These are phyloP conservation scores for Yamagishiella unicocca DNA, from an alignment of 139 green algal genomes.

Conservation along the genomic window DNA sequence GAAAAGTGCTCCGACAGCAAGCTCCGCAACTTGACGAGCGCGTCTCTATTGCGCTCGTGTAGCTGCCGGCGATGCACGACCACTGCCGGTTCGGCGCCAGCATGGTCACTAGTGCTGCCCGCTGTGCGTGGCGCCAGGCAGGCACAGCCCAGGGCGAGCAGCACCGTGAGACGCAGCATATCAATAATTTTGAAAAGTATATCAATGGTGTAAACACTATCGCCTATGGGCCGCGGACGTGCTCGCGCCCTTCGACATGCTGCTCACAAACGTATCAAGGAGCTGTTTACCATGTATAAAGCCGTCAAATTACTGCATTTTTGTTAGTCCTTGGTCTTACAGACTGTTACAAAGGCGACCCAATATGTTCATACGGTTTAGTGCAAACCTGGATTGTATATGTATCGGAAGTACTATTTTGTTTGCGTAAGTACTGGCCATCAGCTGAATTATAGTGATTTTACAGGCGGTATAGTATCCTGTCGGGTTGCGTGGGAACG, in stretches of 20 bases:
- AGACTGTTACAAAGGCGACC: too few species aligned
- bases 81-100: background rate
- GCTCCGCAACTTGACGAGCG: background rate
- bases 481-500: too few species aligned
- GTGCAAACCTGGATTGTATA: background rate
- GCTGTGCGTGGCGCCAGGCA: background rate
- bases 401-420: background rate
- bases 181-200: background rate
- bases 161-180: background rate
- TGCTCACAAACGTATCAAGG: too few species aligned
- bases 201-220: background rate
- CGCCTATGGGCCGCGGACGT: too few species aligned
- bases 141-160: background rate
- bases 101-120: background rate
- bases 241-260: too few species aligned
- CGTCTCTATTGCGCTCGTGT: background rate
- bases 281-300: too few species aligned
- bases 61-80: background rate
- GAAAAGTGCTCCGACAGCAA: conserved; percentile 1
- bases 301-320: too few species aligned
- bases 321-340: too few species aligned
- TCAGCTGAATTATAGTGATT: too few species aligned
- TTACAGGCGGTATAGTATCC: too few species aligned
- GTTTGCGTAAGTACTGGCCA: background rate
- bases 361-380: too few species aligned